Evolutionary conservation across 106 monocot genomes (phyloP), one percentile per base, ranked within the genome.

Genomic region (Triglochin maritima): DNA sequence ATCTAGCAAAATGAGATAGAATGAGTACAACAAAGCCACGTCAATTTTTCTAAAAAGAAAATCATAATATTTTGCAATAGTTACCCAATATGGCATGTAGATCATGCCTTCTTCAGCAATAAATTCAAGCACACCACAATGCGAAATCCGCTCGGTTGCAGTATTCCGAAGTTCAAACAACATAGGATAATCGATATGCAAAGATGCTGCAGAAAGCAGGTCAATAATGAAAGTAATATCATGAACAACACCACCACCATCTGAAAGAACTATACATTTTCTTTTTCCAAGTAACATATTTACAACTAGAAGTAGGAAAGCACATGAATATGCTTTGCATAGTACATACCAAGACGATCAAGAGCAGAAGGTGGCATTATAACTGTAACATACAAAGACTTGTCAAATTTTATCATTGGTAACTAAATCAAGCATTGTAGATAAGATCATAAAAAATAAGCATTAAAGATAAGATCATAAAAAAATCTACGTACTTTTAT

Each of bases 101-200:
- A 77, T 64, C 77, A 64, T 70, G 62, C 77, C 77, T 65, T 77
- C 77, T 46, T 77, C 77, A 2, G 70, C 77, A 64, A 69, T 64
- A 49, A 77, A 77, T 47, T 77, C 77, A 4, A 70, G 57, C 7
- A 77, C 70, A 57, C 77, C 77, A 51, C 77, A 77, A 43, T 77
- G 77, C 44, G 77, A 77, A 57, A 57, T 56, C 5, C 77, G 53
- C 56, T 62, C 54, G n/a, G 64, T 43, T 9, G 64, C 54, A 49
- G 56, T 9, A 65, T 77, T 76, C 9, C 17, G 17, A 10, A 69
- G 17, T 70, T 70, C 77, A 64, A 77, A 70, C 9, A 64, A 9
- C 77, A 77, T 77, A 15, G 70, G 77, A 58, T 77, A 77, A 7
- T 77, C 70, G 11, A 77, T 77, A 17, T 77, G 63, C 56, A 70